Evolutionary conservation across 202 grass and related monocot species (phyloP).

Genomic region (Sporobolus alterniflorus): DNA sequence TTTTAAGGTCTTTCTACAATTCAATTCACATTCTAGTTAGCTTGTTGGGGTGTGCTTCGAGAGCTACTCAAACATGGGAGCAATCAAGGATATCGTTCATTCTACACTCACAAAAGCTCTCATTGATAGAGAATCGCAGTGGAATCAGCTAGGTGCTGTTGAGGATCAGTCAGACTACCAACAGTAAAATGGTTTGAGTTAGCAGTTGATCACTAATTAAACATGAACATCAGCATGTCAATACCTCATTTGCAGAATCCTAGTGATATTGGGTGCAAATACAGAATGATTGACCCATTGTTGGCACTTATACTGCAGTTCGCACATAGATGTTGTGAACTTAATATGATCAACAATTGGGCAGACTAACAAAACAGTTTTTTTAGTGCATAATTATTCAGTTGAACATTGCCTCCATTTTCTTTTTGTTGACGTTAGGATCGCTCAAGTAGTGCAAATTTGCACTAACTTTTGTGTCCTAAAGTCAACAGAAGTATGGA

Average conservation of each 20-base stretch:
- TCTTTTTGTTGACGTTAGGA: no score
- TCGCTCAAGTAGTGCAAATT: no score
- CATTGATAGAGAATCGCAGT: not conserved
- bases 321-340: not conserved
- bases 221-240: not conserved
- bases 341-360: not conserved
- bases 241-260: not conserved
- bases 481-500: no score
- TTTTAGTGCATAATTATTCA: no score
- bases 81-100: not conserved
- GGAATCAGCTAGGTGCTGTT: not conserved
- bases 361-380: conserved; percentile 5
- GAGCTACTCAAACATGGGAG: not conserved
- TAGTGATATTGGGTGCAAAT: not conserved
- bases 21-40: not conserved
- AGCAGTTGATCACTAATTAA: not conserved
- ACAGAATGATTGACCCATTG: not conserved
- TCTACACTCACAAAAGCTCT: not conserved
- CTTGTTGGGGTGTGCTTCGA: not conserved
- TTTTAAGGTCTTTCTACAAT: no score
- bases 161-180: not conserved
- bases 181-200: not conserved
- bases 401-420: no score
- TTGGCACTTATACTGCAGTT: not conserved
- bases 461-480: no score